Percentiles rank a stretch among this genome's conserved stretches.
These are phyloP conservation scores for Emydomyces testavorans DNA, from an alignment of 2,329 filamentous ascomycete species.

Conservation along the genomic window DNA sequence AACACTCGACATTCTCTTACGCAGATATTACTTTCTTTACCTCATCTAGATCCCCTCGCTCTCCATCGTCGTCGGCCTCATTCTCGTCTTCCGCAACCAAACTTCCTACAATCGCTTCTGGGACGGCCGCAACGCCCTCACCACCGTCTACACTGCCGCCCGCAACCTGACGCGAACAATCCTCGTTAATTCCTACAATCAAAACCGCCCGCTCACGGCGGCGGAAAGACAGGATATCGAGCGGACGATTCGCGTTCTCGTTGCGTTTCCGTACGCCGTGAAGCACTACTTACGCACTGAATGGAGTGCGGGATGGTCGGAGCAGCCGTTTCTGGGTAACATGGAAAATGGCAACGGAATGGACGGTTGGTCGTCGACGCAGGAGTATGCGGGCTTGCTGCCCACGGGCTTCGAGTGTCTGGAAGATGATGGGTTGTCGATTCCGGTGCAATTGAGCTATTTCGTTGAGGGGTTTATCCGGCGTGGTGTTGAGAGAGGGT, in stretches of 20 bases:
- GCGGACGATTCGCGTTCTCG: conserved; percentile 45
- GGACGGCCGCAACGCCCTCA: conserved; percentile 48
- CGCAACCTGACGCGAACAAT: conserved; percentile 48
- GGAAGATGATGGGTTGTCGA: conserved; percentile 48
- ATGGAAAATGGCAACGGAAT: conserved; percentile 16
- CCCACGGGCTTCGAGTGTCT: conserved; percentile 42
- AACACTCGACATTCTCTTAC: neutral
- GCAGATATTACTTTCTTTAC: neutral
- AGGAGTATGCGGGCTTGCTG: conserved; percentile 43
- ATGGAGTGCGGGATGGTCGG: conserved; percentile 37
- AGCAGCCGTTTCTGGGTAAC: conserved; percentile 3
- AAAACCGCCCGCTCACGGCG: conserved; percentile 25
- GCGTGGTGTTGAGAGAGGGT: conserved; percentile 43
- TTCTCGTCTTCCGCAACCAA: conserved; percentile 56
- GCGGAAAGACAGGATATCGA: conserved; percentile 48
- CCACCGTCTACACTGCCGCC: conserved; percentile 46
- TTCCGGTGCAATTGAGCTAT: conserved; percentile 50
- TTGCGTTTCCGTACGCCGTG: conserved; percentile 52
- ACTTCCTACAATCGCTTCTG: conserved; percentile 56
- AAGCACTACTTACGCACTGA: conserved; percentile 55
- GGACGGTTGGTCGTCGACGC: conserved; percentile 26
- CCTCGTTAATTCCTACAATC: conserved; percentile 38
- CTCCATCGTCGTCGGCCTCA: conserved; percentile 54
- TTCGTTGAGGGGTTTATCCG: conserved; percentile 51
- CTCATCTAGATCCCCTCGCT: conserved; percentile 44